Percentiles rank a stretch among this genome's conserved stretches.
Evolutionary conservation across 2,329 filamentous ascomycete genomes (phyloP).

Genomic region (Verticillium isaacii): DNA sequence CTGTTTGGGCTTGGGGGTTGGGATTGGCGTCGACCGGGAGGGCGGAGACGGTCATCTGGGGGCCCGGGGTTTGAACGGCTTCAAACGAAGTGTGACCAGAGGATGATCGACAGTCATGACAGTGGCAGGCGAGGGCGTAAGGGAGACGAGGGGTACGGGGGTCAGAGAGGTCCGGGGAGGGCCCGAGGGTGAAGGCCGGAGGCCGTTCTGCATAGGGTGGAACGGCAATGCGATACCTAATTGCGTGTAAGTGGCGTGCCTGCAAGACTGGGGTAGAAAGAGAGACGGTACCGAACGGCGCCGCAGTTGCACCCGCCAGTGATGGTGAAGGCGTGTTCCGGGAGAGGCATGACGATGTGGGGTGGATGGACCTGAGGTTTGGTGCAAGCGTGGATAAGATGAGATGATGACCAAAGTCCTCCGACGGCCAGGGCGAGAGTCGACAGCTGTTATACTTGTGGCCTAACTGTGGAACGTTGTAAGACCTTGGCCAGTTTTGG

Average conservation of each 20-base stretch:
- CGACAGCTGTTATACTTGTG: background rate
- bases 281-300: constrained; percentile 11
- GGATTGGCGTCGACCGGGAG: constrained; percentile 1
- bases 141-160: constrained; percentile 11
- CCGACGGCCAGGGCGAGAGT: too few relatives aligned
- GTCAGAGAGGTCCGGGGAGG: constrained; percentile 5
- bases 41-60: constrained; percentile 17
- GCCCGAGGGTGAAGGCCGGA: constrained; percentile 5
- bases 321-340: constrained; percentile 14
- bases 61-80: constrained; percentile 6
- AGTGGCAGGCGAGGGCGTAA: constrained; percentile 15
- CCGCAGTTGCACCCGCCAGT: constrained; percentile 21
- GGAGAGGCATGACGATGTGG: constrained; percentile 14
- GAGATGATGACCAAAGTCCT: background rate
- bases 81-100: constrained; percentile 6
- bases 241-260: background rate
- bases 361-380: background rate
- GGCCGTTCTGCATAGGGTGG: constrained; percentile 11
- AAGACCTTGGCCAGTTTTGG: too few relatives aligned
- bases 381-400: background rate
- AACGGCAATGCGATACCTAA: constrained; percentile 13
- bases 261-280: background rate
- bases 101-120: constrained; percentile 17
- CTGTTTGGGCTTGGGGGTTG: background rate
- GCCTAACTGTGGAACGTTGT: background rate